A percentile compares a stretch with the other conserved stretches of the same genome.
Conservation (phyloP, 805 yeast species). For the Hanseniaspora osmophila region DNA sequence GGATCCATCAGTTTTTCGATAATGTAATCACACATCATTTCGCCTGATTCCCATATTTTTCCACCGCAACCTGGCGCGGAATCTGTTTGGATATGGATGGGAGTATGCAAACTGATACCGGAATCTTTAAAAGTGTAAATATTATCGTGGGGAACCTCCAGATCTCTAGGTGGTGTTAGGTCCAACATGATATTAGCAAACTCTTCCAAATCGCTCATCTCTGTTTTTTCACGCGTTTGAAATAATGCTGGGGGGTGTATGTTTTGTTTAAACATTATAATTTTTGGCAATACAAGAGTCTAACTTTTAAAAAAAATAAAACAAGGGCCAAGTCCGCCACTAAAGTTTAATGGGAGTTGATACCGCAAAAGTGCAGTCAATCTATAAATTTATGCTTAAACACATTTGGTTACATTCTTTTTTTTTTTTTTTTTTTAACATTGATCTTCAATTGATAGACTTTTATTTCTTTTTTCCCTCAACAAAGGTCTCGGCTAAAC, state of each 20-base stretch:
- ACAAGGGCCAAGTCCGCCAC: too few species aligned
- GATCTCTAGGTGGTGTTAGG: conserved; percentile 22
- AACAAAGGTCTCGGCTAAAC: too few species aligned
- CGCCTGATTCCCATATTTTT: conserved; percentile 48
- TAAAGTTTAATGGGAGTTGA: too few species aligned
- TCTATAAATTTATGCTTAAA: too few species aligned
- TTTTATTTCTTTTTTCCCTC: too few species aligned
- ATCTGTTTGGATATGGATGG: not conserved
- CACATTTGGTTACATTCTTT: too few species aligned
- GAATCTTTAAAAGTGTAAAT: conserved; percentile 25
- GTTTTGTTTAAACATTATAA: not conserved
- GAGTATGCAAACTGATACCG: conserved; percentile 14
- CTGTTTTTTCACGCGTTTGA: not conserved
- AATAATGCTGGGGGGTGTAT: not conserved
- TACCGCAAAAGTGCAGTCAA: too few species aligned
- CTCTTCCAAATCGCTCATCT: not conserved
- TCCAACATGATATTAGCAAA: conserved; percentile 15
- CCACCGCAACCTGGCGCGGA: conserved; percentile 46
- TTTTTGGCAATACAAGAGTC: not conserved
- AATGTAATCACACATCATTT: conserved; percentile 34
- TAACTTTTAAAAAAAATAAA: too few species aligned
- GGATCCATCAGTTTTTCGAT: conserved; percentile 14
- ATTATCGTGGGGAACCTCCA: conserved; percentile 27
- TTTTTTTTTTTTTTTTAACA: too few species aligned
- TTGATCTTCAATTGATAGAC: too few species aligned